Base-by-base conservation (phyloP, 2,329 filamentous ascomycete genomes). In the Cladophialophora bantiana region DNA sequence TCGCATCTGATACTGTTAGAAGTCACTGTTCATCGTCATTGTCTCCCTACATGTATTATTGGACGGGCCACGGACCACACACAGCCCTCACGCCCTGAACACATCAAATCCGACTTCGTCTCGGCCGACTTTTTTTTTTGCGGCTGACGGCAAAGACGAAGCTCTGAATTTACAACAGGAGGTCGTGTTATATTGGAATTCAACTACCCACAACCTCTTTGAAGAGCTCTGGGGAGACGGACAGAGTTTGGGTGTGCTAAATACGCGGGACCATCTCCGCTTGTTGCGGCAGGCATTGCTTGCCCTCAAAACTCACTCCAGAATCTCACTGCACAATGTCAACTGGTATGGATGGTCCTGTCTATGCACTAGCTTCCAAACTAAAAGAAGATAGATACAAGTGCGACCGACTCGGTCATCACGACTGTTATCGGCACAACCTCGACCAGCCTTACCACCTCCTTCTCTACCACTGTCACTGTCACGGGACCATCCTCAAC, bases 391-490 rank as follows among this genome's bases (percentile, higher is more conserved):
- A 15, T 18, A 50, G 45, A 20, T 59, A 62, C 66, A 12, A 60
- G 31, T 31, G 13, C 40, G 45, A 55, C 59, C 54, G 59, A 60
- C 54, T 66, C 69, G 55, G 64, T 66, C 62, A 65, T 42, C 20
- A 66, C 69, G 18, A 76, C 73, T 20, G 71, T 73, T 12, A 67
- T 77, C 54, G 69, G 70, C 15, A 70, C 73, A 13, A 75, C 74
- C 20, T 72, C 72, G 35, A 73, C 70, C 15, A 68, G 66, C 55
- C 40, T 67, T 12, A 67, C 68, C 20, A 70, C 62, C 40, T 67
- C 68, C 26, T 63, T 59, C 26, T 65, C 73, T 4, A 63, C 74
- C 13, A 66, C 71, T 2, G 32, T 67, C 32, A 70, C 59, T 5
- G 62, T 67, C n/a, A 66, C 68, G 31, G 66, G 59, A 4, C 42